Base-by-base conservation (phyloP, 305 asterid genomes). In the Vinca major region DNA sequence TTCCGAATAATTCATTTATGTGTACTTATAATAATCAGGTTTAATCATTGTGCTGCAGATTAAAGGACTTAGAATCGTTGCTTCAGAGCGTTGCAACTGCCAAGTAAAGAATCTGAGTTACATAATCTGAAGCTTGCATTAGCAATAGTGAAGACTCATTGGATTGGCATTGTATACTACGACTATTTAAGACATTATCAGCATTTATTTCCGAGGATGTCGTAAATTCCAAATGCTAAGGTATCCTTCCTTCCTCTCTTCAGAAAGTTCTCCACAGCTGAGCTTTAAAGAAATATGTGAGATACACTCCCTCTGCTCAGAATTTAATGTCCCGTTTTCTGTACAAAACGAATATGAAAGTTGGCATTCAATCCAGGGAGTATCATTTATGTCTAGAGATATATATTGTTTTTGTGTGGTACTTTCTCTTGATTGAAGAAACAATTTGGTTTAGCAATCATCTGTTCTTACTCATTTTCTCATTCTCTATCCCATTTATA, bases 31-130 rank as follows among this genome's bases (percentile, higher is more conserved):
- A 57, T 64, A 50, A 67, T 14, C 6, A 50, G 39, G 11, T 71
- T 26, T 47, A 50, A 37, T 48, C 39, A n/a, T 60, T 20, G 62
- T 17, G 20, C 0, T 67, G 65, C 78, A 81, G 85, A 52, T 69
- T 81, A 11, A 68, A 43, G 53, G 83, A 81, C 70, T 72, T 81
- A 17, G 85, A 76, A 44, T 49, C 55, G 16, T 73, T 81, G 74
- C 75, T 78, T 60, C 72, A 75, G 67, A 75, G 70, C 41, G 79
- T 58, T 33, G 83, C 68, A 2, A 16, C 69, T 39, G 8, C 70
- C 44, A 70, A 65, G 10, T 78, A 4, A 41, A 4, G 68, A 73
- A 43, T 39, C 17, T 7, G 20, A 44, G 16, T 55, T 50, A 12
- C 39, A 2, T 45, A 26, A 57, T 3, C 19, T 36, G 66, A 61